Base-by-base conservation (phyloP, 2,329 filamentous ascomycete species). In the Teratosphaeria destructans region DNA sequence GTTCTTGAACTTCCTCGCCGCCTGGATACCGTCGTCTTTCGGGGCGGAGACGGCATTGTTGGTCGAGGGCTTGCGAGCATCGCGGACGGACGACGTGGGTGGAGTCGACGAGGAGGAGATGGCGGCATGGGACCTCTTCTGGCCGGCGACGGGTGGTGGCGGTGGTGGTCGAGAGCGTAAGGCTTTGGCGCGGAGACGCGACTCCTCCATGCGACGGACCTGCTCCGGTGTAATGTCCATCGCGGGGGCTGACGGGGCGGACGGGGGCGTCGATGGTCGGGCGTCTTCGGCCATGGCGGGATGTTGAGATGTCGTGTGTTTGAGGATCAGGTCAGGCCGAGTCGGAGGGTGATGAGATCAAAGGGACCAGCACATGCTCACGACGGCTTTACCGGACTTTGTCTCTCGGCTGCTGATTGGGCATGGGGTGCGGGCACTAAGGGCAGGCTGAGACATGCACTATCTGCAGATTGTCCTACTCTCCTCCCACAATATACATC, bases 1-100 rank as follows among this genome's bases (percentile, higher is more conserved):
- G 73, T 94, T 93, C 62, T 89, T 85, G 66, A 97, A 96, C 70
- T 95, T 96, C 69, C 86, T 84, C 47, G 90, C 89, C 0, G 93
- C 87, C 59, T 85, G 85, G 56, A 95, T 85, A 61, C 72, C 77
- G 16, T 79, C 77, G 64, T 81, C 76, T 67, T 72, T 66, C 70
- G 72, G 65, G 74, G 66, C 64, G 8, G 66, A 65, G 54, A 70
- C 58, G 60, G 65, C 68, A 64, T 70, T 65, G 58, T 69, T 66
- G 65, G 66, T 67, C 62, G 63, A 65, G 19, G 62, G 29, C 23
- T 70, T 76, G 55, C 84, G 81, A 5, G 84, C 88, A 79, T 94
- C 87, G 68, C 90, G 86, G 68, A 84, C 83, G 35, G 81, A 89
- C 16, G 43, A 49, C 23, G 43, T 19, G 70, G 70, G 75, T 71